phyloP scores from a whole-genome alignment of 2,329 filamentous ascomycete species.

The Aspergillus pseudoglaucus region DNA sequence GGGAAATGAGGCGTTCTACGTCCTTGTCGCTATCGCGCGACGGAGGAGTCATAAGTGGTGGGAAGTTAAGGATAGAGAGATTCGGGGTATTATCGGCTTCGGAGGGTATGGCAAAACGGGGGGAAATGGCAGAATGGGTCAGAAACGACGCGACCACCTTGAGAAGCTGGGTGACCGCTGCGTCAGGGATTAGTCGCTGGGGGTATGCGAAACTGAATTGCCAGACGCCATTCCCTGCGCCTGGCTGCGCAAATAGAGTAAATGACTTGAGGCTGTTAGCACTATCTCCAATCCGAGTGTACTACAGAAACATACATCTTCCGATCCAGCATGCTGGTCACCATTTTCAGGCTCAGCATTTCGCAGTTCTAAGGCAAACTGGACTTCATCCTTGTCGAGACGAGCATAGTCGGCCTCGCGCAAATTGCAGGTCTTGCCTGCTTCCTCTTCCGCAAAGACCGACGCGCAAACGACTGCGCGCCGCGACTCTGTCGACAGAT shows the following conservation, averaged over 20 bases:
- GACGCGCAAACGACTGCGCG: constrained; percentile 11
- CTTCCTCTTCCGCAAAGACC: constrained; percentile 1
- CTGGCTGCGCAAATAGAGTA: constrained; percentile 7
- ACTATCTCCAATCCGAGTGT: background rate
- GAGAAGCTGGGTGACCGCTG: constrained; percentile 15
- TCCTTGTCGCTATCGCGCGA: constrained; percentile 4
- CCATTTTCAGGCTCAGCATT: constrained; percentile 11
- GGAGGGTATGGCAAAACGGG: constrained; percentile 3
- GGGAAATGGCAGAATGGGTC: constrained; percentile 9
- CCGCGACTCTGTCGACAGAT: constrained; percentile 1
- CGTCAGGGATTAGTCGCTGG: constrained; percentile 11
- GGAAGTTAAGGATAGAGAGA: constrained; percentile 21
- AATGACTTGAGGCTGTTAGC: constrained; percentile 13
- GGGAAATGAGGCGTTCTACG: background rate
- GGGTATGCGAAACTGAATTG: constrained; percentile 15
- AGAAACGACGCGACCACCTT: constrained; percentile 6
- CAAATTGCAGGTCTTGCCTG: constrained; percentile 1
- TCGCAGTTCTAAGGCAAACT: constrained; percentile 16
- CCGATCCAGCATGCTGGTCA: constrained; percentile 4
- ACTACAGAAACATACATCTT: constrained; percentile 9
- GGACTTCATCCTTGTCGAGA: constrained; percentile 12
- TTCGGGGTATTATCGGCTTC: constrained; percentile 5
- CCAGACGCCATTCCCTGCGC: constrained; percentile 1
- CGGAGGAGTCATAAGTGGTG: constrained; percentile 18
- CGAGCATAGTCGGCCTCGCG: constrained; percentile 9